Base-by-base conservation (phyloP, 345 rosid genomes). In the Heritiera fomes region DNA sequence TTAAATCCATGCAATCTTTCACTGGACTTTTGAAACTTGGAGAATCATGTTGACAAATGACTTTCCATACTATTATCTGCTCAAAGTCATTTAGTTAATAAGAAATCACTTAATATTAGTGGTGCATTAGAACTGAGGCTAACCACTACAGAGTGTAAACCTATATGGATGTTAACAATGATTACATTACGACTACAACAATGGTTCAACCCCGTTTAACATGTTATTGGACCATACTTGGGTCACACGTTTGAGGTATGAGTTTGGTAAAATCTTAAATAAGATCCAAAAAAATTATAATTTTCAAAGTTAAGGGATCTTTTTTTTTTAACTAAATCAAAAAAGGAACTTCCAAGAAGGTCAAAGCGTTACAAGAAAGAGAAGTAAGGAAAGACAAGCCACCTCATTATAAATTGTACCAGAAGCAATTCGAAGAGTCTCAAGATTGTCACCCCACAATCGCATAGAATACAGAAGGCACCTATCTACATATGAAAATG, bases 331-430 rank as follows among this genome's bases (percentile, higher is more conserved):
- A 40, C 71, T 13, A 77, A 77, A 66, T 66, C 49, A 12, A 46
- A 34, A 34, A 63, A 20, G 12, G 61, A 11, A 52, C 43, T 20
- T 41, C 61, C 38, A 46, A 62, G 53, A 45, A 71, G 49, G 20
- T 14, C 63, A 30, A 59, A 82, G 28, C 71, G 70, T 45, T 23
- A 32, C 13, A 8, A 2, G 15, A 20, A 60, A 30, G 34, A 70
- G 38, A 64, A 82, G 63, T 73, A 75, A 71, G 8, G 52, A 82
- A 83, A 75, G 63, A 59, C 60, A 38, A 73, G 71, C 58, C 67
- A 94, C 98, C 98, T 96, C 97, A 84, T 94, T 96, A 73, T 82
- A 91, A 73, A 96, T 96, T 74, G 99, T 96, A 45, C 98, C 98
- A 65, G 90, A 94, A 69, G 98, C 98, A 59, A 96, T 85, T 50